These are phyloP conservation scores for Fraxinus quadrangulata DNA, from an alignment of 257 asterid species.

Conservation along the genomic window DNA sequence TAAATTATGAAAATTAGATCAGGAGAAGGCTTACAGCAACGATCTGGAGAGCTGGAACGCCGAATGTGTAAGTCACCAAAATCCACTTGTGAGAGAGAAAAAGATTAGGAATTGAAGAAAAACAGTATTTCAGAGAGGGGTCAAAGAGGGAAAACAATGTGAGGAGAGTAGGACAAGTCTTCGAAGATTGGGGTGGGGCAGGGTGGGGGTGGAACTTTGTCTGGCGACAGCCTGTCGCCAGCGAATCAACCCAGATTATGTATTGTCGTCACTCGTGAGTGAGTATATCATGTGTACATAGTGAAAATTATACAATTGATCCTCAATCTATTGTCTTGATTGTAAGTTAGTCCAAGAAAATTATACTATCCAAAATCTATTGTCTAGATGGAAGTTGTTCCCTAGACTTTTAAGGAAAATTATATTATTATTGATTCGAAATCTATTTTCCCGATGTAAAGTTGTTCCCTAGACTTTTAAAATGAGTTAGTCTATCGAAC, in stretches of 20 bases:
- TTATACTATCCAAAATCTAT: too few relatives aligned
- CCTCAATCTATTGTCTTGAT: too few relatives aligned
- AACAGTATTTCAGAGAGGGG: neutral
- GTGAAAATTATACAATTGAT: too few relatives aligned
- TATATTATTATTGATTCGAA: too few relatives aligned
- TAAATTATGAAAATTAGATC: constrained; percentile 29
- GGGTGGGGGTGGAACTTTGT: constrained; percentile 16
- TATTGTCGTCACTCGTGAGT: too few relatives aligned
- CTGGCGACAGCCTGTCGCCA: constrained; percentile 91
- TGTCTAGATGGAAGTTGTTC: too few relatives aligned
- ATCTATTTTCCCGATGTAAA: too few relatives aligned
- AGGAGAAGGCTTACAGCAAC: constrained; percentile 40
- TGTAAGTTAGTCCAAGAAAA: too few relatives aligned
- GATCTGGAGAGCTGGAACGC: constrained; percentile 40
- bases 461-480: too few relatives aligned
- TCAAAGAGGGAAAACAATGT: constrained; percentile 20
- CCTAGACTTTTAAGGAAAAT: too few relatives aligned
- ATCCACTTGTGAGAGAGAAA: constrained; percentile 41
- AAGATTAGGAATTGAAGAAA: neutral
- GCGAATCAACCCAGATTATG: constrained; percentile 52
- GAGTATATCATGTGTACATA: too few relatives aligned
- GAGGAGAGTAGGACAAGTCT: constrained; percentile 32
- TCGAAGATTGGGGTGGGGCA: constrained; percentile 31
- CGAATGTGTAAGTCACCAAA: constrained; percentile 27
- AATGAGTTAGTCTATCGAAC: too few relatives aligned